Evolutionary conservation across 1,139 yeast species (phyloP), one percentile per base, ranked within the genome.

Genomic region (Scheffersomyces titani): DNA sequence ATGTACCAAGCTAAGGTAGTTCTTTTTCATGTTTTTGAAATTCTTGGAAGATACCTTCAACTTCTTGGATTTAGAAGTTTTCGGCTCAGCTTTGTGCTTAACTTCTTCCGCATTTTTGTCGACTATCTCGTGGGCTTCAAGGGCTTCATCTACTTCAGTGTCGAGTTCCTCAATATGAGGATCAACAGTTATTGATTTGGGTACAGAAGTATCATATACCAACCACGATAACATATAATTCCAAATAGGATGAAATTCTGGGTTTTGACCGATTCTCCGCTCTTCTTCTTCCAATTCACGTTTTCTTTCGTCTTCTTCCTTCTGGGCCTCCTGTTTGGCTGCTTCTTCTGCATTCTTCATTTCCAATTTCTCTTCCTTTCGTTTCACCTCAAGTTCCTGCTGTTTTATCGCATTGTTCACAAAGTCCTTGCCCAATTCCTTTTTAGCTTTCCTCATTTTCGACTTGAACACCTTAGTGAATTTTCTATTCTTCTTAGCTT

Each of bases 211-310:
- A 11, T 73, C 70, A 56, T 75, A 76, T 0, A 70, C 74, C 5
- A 77, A 58, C 78, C 79, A 76, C 16, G 80, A 73, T 40, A 77
- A 67, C 9, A 76, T 53, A 56, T 73, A 74, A 57, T 72, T 75
- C 81, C 82, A 77, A 5, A 69, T 59, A 1, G 81, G 81, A 55
- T 69, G 70, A 59, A 75, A 76, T n/a, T 70, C 62, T 4, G 72
- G 65, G 48, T 66, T 65, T 63, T 55, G 58, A 1, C 58, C 62
- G 1, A 51, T 50, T 5, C 54, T n/a, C 22, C 30, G n/a, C 16
- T 52, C 51, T 18, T 55, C 51, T 19, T 48, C 22, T 36, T 47
- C 44, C 46, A 16, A n/a, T n/a, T 47, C 54, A 30, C 36, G 18
- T 54, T 5, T 20, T 30, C 20, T 46, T 20, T n/a, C 55, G 49